Evolutionary conservation across 345 rosid species (phyloP).

Genomic region (Gynandropsis gynandra): DNA sequence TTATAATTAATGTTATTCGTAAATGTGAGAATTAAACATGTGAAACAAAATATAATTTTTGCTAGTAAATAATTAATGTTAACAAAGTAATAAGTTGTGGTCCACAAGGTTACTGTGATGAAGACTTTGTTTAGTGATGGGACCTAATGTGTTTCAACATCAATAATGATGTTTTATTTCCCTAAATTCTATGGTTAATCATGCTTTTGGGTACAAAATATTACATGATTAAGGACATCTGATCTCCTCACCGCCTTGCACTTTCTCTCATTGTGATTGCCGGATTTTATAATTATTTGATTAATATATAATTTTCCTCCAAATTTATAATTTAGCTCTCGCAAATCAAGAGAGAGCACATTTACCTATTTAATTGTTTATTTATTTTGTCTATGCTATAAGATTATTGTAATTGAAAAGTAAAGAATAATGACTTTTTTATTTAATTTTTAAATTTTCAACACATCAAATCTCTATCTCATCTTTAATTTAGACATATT

Average conservation of each 20-base stretch:
- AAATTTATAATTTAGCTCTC: too few relatives aligned
- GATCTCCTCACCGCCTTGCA: conserved; percentile 31
- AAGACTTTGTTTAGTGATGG: conserved; percentile 30
- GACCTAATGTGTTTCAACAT: conserved; percentile 34
- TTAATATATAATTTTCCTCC: conserved; percentile 25
- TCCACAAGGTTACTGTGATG: conserved; percentile 25
- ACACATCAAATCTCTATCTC: too few relatives aligned
- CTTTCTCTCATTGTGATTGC: conserved; percentile 17
- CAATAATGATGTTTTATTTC: conserved; percentile 50
- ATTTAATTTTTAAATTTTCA: too few relatives aligned
- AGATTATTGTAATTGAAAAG: too few relatives aligned
- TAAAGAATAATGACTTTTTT: too few relatives aligned
- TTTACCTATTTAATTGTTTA: too few relatives aligned
- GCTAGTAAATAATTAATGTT: neutral
- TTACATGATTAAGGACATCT: conserved; percentile 36
- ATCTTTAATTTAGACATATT: too few relatives aligned
- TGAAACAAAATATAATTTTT: neutral
- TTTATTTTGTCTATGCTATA: too few relatives aligned
- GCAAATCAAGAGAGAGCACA: too few relatives aligned
- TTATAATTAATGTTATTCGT: neutral
- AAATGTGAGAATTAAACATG: conserved; percentile 4
- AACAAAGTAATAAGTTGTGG: conserved; percentile 11
- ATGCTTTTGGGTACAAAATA: conserved; percentile 53
- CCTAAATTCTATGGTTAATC: conserved; percentile 49
- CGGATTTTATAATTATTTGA: conserved; percentile 14